Base-by-base conservation (phyloP, 2,329 filamentous ascomycete species). In the Setomelanomma holmii region DNA sequence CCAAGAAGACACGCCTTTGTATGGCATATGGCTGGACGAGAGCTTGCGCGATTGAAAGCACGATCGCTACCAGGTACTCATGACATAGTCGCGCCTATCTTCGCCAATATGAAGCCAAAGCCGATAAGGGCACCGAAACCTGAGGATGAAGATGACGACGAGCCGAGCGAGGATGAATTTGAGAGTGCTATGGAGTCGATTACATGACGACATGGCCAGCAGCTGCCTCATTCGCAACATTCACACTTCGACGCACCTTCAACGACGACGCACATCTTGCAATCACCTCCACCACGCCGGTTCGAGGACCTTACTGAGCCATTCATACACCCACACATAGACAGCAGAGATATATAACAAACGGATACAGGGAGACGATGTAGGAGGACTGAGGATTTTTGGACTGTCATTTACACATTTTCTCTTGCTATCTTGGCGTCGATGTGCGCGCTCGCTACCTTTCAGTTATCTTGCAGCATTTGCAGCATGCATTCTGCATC, bases 41-140 rank as follows among this genome's bases (percentile, higher is more conserved):
- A 79, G 49, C 63, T 80, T 2, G 72, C 68, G 8, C 52, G 62
- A 19, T 49, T 79, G 14, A 79, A 80, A 46, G 66, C 68, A 1
- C 20, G 47, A 3, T 35, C 40, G 10, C 38, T 34, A 3, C 41
- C 50, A 1, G 41, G 43, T 16, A 55, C 64, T 1, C 51, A 58
- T 4, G 17, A 30, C 6, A 45, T 77, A 3, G 49, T 59, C 0
- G 33, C 51, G 6, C 16, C 16, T 0, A 68, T 75, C n/a, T 67
- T 63, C 39, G 49, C 53, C 0, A 64, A 60, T 11, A 55, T 76
- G 59, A 74, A 70, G 46, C 67, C 73, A 1, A 69, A 64, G 52
- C 67, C 58, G n/a, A 55, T 58, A 35, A 72, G 67, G 47, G 43
- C 51, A 27, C 23, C 35, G 1, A 40, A 39, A 5, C 40, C 47